These are phyloP conservation scores for Pseudisothecium myosuroides DNA, from an alignment of 225 moss, liverwort and hornwort genomes.

Conservation along the genomic window DNA sequence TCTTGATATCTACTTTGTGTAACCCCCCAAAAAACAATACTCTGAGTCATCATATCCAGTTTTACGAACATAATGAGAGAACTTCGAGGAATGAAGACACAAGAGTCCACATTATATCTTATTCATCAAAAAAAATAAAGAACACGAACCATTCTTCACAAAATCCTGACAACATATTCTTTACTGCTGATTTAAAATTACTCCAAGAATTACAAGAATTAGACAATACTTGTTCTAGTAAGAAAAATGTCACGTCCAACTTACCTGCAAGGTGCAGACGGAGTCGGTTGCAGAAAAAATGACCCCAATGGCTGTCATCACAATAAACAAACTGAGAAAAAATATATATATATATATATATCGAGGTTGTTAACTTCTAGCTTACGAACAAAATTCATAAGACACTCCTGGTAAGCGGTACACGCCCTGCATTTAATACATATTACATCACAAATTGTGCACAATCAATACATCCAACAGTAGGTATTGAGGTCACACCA, in stretches of 20 bases:
- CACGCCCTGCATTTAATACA: background rate
- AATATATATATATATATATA: too few species aligned
- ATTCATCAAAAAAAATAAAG: background rate
- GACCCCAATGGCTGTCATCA: conserved; percentile 56
- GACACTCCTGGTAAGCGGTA: background rate
- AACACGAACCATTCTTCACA: background rate
- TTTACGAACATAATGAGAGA: background rate
- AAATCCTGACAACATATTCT: background rate
- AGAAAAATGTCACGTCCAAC: background rate
- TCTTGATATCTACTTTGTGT: background rate
- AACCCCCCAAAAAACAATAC: background rate
- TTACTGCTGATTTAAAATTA: background rate
- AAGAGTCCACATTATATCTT: background rate
- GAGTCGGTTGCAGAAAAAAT: conserved; percentile 98
- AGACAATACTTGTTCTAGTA: background rate
- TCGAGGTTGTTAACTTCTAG: background rate
- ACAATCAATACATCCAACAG: background rate
- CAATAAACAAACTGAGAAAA: background rate
- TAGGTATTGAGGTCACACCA: conserved; percentile 13
- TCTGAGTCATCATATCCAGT: background rate
- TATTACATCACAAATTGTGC: background rate
- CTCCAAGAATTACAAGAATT: background rate
- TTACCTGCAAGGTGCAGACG: conserved; percentile 86
- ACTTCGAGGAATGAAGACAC: background rate
- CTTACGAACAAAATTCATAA: background rate